Conservation (phyloP, 768 basidiomycete genomes). For the Boletales sp. region DNA sequence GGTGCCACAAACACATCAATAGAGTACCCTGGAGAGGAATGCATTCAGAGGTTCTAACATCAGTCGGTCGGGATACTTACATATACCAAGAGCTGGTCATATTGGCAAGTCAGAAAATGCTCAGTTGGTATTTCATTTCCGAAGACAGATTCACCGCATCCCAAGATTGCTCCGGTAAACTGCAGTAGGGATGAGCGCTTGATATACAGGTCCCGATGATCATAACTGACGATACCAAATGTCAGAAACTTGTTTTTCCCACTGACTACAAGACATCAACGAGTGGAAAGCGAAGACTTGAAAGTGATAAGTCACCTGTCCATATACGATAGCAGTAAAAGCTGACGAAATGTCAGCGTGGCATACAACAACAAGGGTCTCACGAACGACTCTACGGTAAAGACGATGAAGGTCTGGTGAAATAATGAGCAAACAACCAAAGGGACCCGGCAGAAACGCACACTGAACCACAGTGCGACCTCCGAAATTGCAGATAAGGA, state of each 20-base stretch:
- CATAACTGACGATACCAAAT: slow-evolving; percentile 4
- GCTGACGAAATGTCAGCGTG: not conserved
- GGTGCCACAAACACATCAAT: not conserved
- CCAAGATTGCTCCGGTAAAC: not conserved
- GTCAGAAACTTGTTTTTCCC: slow-evolving; percentile 13
- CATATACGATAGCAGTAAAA: slow-evolving; percentile 15
- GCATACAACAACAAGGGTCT: too few relatives aligned
- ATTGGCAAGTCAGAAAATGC: not conserved
- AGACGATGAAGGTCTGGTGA: not conserved
- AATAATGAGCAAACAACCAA: not conserved
- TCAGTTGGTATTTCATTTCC: too few relatives aligned
- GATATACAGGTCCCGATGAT: not conserved
- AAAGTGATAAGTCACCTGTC: slow-evolving; percentile 6
- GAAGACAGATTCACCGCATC: slow-evolving; percentile 1
- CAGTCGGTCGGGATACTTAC: slow-evolving; percentile 1
- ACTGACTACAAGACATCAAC: slow-evolving; percentile 6
- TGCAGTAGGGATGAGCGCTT: not conserved
- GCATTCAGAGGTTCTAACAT: not conserved
- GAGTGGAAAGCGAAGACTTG: not conserved
- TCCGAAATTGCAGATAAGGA: not conserved
- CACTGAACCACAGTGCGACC: not conserved
- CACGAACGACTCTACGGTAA: slow-evolving; percentile 10
- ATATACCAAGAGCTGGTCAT: slow-evolving; percentile 3
- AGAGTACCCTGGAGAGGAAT: not conserved
- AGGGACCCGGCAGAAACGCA: not conserved